Evolutionary conservation across 129 eudicot species (phyloP), one percentile per base, ranked within the genome.

Genomic region (Arctium minus): DNA sequence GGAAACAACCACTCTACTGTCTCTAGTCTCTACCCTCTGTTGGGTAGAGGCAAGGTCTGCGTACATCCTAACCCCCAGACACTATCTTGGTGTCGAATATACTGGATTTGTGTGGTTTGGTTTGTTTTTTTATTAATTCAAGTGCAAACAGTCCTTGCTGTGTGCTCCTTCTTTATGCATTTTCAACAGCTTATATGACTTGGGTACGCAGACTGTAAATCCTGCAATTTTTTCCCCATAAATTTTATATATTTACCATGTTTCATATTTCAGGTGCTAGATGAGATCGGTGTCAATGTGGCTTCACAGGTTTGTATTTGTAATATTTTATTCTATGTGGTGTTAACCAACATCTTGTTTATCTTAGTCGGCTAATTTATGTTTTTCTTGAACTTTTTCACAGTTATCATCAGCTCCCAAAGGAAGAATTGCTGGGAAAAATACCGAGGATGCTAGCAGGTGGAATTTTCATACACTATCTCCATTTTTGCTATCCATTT

Each of bases 341-440:
- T 73, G 68, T 22, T 78, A 8, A 70, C 65, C 18, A 7, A 37
- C 70, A 71, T 44, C 27, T 36, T 75, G 70, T 64, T 8, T 67
- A 80, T 62, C 30, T 35, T 38, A 35, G 56, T 29, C 18, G 17
- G 29, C 60, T 39, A 42, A 83, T 74, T 6, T 82, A 67, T 64
- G 35, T 53, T 81, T 8, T 35, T 75, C 38, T 81, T 79, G 68
- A 77, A 56, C 37, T 33, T 82, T 67, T 83, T 38, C 36, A 79
- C 91, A 96, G 99, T 86, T 96, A 85, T 96, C 99, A 75, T 76
- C 98, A 53, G 99, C 99, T 85, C 99, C 99, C 75, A 96, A 96
- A 85, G 99, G 99, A 74, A 93, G 85, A 90, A 90, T 96, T 87
- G 90, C 91, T 17, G 94, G 97, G 86, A 95, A 91, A 91, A 90